A percentile compares a stretch with the other conserved stretches of the same genome.
phyloP scores from a whole-genome alignment of 2,329 filamentous ascomycete species.

The Paracoccidioides brasiliensis region DNA sequence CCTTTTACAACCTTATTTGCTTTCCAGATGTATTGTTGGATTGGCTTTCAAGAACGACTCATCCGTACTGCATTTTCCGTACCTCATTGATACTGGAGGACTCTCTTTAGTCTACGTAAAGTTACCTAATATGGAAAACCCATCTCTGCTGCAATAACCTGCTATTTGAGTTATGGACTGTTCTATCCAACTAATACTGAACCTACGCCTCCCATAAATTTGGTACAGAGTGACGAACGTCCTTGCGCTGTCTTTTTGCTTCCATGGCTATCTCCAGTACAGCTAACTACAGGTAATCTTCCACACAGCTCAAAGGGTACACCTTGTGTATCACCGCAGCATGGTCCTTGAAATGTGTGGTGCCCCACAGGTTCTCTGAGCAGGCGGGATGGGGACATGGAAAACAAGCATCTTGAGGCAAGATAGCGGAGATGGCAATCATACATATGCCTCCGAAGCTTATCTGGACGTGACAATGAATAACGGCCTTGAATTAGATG shows the following conservation, averaged over 20 bases:
- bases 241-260: neutral
- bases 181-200: neutral
- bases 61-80: too few species aligned
- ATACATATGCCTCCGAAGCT: constrained; percentile 1
- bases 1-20: neutral
- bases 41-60: neutral
- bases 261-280: too few species aligned
- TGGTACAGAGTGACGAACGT: neutral
- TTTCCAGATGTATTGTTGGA: neutral
- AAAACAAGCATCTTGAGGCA: neutral
- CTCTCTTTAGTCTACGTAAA: neutral
- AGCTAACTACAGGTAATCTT: too few species aligned
- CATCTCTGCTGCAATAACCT: neutral
- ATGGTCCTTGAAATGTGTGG: constrained; percentile 1
- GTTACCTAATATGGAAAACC: neutral
- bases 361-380: neutral
- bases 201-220: neutral
- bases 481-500: too few species aligned
- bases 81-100: too few species aligned
- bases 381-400: neutral
- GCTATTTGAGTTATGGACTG: neutral
- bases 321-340: neutral
- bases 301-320: neutral
- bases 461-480: too few species aligned
- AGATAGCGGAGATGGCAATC: constrained; percentile 1